phyloP scores from a whole-genome alignment of 2,329 filamentous ascomycete genomes.

The Aphanoascus verrucosus region DNA sequence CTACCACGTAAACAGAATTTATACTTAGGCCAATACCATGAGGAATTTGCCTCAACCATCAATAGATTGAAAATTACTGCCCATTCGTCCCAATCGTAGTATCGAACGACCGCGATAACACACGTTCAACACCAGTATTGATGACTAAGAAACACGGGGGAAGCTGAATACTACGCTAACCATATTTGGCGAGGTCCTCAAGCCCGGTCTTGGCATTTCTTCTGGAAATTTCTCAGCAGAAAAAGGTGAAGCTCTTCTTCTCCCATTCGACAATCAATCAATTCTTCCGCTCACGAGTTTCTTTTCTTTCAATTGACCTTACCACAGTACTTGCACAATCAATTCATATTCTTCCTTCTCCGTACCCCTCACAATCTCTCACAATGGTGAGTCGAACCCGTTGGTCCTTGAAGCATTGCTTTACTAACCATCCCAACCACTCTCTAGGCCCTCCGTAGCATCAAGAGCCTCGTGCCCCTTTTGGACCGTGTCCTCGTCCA shows the following conservation, averaged over 20 bases:
- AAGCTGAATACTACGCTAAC: conserved; percentile 4
- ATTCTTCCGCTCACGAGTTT: conserved; percentile 2
- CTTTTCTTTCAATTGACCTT: conserved; percentile 5
- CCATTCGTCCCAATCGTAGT: no score
- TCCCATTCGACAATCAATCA: background rate
- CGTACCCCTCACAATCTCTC: background rate
- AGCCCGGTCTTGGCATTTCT: conserved; percentile 17
- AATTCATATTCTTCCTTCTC: background rate
- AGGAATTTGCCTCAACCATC: no score
- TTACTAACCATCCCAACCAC: background rate
- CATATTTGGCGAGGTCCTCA: background rate
- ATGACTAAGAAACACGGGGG: conserved; percentile 3
- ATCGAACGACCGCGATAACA: no score
- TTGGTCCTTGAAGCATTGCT: background rate
- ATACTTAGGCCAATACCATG: no score
- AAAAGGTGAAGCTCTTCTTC: conserved; percentile 12
- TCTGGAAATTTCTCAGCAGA: conserved; percentile 21
- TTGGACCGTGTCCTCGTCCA: conserved; percentile 97
- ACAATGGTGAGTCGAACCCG: conserved; percentile 12
- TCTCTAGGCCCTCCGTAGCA: conserved; percentile 65
- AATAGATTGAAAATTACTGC: no score
- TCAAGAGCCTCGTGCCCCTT: conserved; percentile 88
- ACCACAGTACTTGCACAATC: background rate
- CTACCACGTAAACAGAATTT: no score
- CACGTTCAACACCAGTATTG: background rate